Evolutionary conservation across 2,329 filamentous ascomycete genomes (phyloP).

Genomic region (Colletotrichum sp.): DNA sequence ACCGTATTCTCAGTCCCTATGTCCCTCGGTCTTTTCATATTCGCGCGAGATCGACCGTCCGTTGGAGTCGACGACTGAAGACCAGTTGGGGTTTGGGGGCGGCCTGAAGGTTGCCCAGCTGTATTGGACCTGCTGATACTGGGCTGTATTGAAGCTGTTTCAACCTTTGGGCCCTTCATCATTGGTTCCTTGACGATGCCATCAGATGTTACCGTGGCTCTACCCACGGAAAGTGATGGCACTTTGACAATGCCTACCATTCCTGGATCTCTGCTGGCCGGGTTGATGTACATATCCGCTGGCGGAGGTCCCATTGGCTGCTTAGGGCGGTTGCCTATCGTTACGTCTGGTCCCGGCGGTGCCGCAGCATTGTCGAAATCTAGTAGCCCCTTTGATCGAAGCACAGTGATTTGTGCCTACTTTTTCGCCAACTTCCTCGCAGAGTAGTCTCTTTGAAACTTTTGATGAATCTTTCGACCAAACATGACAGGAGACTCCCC

Average conservation of each 20-base stretch:
- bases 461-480: not conserved
- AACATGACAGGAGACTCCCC: not conserved
- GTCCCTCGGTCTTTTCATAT: not conserved
- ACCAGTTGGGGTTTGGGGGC: not conserved
- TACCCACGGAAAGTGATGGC: not conserved
- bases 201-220: not conserved
- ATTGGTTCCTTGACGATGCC: not conserved
- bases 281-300: not conserved
- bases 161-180: not conserved
- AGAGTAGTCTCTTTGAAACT: not conserved
- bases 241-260: not conserved
- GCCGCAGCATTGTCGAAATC: not conserved
- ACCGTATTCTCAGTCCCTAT: not conserved
- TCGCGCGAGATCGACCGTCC: not conserved
- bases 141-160: not conserved
- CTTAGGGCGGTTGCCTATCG: not conserved
- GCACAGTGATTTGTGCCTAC: not conserved
- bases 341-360: not conserved
- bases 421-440: not conserved
- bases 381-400: not conserved
- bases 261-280: not conserved
- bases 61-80: not conserved
- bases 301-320: not conserved
- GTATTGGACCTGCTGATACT: not conserved
- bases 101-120: not conserved